Base-by-base conservation (phyloP, 2,329 filamentous ascomycete species). In the Torrubiellomyces zombiae region DNA sequence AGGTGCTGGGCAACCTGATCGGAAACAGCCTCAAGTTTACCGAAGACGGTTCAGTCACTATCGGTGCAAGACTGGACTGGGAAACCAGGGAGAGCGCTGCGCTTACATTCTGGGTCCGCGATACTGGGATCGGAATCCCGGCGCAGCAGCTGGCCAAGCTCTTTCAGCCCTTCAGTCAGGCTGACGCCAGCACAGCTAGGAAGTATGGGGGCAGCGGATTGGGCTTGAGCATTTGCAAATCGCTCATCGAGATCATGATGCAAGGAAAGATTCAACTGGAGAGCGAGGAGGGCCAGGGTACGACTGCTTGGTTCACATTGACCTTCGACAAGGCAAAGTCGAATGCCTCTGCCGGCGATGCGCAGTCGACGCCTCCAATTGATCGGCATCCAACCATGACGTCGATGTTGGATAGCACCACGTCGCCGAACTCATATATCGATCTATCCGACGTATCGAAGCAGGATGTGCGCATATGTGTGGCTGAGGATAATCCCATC, bases 21-120 rank as follows among this genome's bases (percentile, higher is more conserved):
- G 79, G 78, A 33, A 94, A 94, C 55, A 86, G 79, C 42, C 75
- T 93, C 49, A 94, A 94, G 45, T 94, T 94, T 44, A 94, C 85
- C 0, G 78, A 85, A 29, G 67, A 75, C 29, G 85, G 85, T 1
- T 79, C 76, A 0, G 79, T 94, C 30, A 91, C 80, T 1, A 81
- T 94, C 25, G 73, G 73, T 23, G 80, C 82, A 4, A 66, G 66
- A 14, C 65, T 83, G 12, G 73, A 82, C 22, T 58, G 60, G 6
- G 79, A 93, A 43, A 74, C 71, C 7, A 59, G 66, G 9, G 69
- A 79, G 19, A 66, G 64, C 29, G 73, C 82, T 6, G 74, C 72
- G 14, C 60, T 93, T 28, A 83, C 76, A 3, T 89, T 86, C 45
- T 86, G 79, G 50, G 82, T 94, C 16, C 63, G 74, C 25, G 85